Percentiles rank a stretch among this genome's conserved stretches.
Conservation (phyloP, 2,329 filamentous ascomycete genomes). For the Xylaria sp. region DNA sequence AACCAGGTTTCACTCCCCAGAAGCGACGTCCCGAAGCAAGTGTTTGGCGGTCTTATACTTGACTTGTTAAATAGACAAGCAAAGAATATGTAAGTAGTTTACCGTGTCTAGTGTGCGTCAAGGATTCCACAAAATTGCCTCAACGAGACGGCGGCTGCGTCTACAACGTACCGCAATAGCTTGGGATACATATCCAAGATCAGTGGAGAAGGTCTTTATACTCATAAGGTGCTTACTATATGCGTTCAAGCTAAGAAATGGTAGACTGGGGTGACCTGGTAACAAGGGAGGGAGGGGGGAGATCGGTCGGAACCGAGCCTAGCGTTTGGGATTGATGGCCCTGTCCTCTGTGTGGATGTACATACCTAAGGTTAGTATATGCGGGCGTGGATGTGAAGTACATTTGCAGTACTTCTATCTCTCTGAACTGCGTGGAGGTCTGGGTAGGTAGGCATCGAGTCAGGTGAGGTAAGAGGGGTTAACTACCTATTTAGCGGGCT, state of each 20-base stretch:
- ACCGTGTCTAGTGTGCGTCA: neutral
- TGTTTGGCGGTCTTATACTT: neutral
- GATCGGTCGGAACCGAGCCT: slow-evolving; percentile 15
- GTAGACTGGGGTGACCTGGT: slow-evolving; percentile 5
- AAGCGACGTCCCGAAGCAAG: neutral
- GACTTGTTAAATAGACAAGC: neutral
- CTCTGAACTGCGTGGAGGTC: too few species aligned
- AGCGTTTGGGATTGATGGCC: slow-evolving; percentile 11
- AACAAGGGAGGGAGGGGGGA: neutral
- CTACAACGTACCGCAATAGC: neutral
- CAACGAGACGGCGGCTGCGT: neutral
- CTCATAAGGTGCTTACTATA: neutral
- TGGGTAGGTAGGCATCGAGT: too few species aligned
- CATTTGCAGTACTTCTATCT: too few species aligned
- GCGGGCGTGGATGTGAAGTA: too few species aligned
- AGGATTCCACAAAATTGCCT: neutral
- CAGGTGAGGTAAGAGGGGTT: too few species aligned
- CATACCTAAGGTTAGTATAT: too few species aligned
- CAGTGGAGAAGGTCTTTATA: neutral
- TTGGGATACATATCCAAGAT: neutral
- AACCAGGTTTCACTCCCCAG: neutral
- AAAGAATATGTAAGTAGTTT: neutral
- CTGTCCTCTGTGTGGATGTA: neutral
- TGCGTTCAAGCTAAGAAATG: neutral
- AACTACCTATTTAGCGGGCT: neutral